A percentile compares a stretch with the other conserved stretches of the same genome.
These are phyloP conservation scores for Diaporthe longicolla DNA, from an alignment of 2,329 filamentous ascomycete species.

Conservation along the genomic window DNA sequence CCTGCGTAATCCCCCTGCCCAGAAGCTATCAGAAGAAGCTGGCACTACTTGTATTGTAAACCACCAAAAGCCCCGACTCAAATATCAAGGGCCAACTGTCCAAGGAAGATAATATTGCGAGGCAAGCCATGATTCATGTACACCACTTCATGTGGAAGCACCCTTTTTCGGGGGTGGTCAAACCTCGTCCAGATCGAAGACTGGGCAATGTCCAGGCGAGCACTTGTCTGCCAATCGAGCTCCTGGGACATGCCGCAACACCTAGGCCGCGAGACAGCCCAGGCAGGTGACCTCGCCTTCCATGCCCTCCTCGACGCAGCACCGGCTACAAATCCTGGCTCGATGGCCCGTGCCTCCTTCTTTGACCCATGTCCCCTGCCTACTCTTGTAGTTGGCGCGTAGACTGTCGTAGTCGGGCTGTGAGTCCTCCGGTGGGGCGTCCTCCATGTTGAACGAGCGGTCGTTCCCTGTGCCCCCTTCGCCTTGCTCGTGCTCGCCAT, in stretches of 20 bases:
- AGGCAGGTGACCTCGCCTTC: constrained; percentile 78
- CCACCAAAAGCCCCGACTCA: neutral
- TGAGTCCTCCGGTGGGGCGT: constrained; percentile 51
- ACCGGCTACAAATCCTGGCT: constrained; percentile 74
- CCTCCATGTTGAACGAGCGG: constrained; percentile 65
- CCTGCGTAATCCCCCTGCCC: neutral
- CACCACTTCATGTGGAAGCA: neutral
- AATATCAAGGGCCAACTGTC: neutral
- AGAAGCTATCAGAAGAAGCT: constrained; percentile 4
- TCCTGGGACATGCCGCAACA: neutral
- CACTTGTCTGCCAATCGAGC: neutral
- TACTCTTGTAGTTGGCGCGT: constrained; percentile 32
- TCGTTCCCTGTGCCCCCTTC: constrained; percentile 44
- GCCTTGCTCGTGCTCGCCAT: constrained; percentile 39
- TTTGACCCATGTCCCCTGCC: constrained; percentile 51
- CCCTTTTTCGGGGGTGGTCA: neutral
- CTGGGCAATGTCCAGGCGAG: neutral
- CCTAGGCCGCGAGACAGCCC: constrained; percentile 64
- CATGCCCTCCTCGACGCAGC: constrained; percentile 75
- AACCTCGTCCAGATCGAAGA: neutral
- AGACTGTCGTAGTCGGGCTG: constrained; percentile 36
- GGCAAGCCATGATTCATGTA: constrained; percentile 4
- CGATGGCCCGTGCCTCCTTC: constrained; percentile 59
- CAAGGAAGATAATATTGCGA: neutral
- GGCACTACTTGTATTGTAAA: neutral